A percentile compares a stretch with the other conserved stretches of the same genome.
Conservation (phyloP, 2,329 filamentous ascomycete species). For the Arthrobotrys conoides region DNA sequence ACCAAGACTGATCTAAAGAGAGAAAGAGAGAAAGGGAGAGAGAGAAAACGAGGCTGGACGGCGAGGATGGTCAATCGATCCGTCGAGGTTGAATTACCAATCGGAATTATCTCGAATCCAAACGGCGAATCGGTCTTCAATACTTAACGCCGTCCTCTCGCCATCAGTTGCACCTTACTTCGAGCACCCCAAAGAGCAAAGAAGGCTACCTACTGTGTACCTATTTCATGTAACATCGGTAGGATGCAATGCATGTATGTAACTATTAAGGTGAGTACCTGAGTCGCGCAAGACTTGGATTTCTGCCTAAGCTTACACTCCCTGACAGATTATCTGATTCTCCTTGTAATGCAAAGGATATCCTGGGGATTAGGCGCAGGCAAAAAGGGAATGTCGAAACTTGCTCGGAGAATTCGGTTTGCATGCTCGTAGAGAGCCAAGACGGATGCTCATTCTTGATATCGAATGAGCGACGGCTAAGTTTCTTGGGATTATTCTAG, state of each 20-base stretch:
- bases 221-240: too few species aligned
- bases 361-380: slow-evolving; percentile 11
- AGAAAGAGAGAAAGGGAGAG: neutral
- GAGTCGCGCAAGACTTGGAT: neutral
- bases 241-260: too few species aligned
- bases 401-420: slow-evolving; percentile 46
- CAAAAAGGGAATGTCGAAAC: slow-evolving; percentile 37
- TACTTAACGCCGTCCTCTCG: slow-evolving; percentile 16
- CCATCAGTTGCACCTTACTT: too few species aligned
- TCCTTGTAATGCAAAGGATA: neutral
- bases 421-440: slow-evolving; percentile 40
- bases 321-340: neutral
- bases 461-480: slow-evolving; percentile 36
- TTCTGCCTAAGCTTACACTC: slow-evolving; percentile 21
- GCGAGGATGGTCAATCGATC: slow-evolving; percentile 9
- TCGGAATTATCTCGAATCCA: slow-evolving; percentile 33
- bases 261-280: neutral
- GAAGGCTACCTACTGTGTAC: too few species aligned
- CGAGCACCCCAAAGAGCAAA: neutral
- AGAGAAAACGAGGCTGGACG: slow-evolving; percentile 17
- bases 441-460: slow-evolving; percentile 47
- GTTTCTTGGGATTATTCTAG: slow-evolving; percentile 39
- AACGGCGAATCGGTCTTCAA: slow-evolving; percentile 34
- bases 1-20: too few species aligned
- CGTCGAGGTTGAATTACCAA: slow-evolving; percentile 34